These are phyloP conservation scores for Yamadazyma epiphylla DNA, from an alignment of 1,139 yeast genomes.

Conservation along the genomic window DNA sequence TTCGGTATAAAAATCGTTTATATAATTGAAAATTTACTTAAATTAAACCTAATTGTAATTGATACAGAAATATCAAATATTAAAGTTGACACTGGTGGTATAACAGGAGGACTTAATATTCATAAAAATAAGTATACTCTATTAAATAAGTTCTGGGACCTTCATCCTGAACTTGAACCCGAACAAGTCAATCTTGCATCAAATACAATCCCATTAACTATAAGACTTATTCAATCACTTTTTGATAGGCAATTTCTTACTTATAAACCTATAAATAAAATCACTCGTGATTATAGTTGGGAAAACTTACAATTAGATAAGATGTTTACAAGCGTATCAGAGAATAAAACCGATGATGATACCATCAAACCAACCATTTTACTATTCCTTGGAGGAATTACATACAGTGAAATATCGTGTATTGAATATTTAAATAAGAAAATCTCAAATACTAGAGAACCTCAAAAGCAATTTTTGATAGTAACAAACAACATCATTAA, in stretches of 20 bases:
- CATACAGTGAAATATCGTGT: conserved; percentile 71
- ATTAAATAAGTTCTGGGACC: conserved; percentile 43
- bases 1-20: conserved; percentile 53
- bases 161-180: conserved; percentile 29
- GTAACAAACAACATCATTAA: conserved; percentile 57
- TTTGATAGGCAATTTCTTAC: conserved; percentile 43
- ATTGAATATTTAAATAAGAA: conserved; percentile 51
- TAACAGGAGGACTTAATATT: conserved; percentile 30
- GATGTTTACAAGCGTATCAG: conserved; percentile 39
- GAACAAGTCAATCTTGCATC: conserved; percentile 33
- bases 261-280: conserved; percentile 40
- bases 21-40: conserved; percentile 23
- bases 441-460: conserved; percentile 23
- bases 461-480: conserved; percentile 43
- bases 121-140: conserved; percentile 34
- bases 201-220: conserved; percentile 46
- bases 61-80: conserved; percentile 13
- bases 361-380: conserved; percentile 33
- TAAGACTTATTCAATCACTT: conserved; percentile 49
- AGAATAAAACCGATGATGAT: conserved; percentile 28
- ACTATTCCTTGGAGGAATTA: conserved; percentile 69
- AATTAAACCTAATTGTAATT: conserved; percentile 22
- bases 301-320: conserved; percentile 34
- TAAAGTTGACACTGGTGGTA: conserved; percentile 22
- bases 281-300: conserved; percentile 43